Conservation (phyloP, 306 rosid genomes). For the Heteromeles arbutifolia region DNA sequence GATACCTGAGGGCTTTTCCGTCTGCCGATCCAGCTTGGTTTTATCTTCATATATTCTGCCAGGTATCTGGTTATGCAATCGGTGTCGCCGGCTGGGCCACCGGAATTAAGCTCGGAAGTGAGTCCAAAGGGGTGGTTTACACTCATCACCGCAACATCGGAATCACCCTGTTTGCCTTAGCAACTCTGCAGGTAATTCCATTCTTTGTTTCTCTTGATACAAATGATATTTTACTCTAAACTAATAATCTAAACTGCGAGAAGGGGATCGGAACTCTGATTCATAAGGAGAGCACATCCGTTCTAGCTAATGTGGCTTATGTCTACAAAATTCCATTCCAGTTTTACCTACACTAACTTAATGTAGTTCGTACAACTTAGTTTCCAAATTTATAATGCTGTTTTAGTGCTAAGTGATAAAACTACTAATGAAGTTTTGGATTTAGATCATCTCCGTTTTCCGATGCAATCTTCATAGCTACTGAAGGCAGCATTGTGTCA, state of each 20-base stretch:
- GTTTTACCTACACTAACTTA: not conserved
- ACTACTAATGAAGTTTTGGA: not conserved
- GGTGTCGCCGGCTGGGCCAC: slow-evolving; percentile 96
- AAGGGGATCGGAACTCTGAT: not conserved
- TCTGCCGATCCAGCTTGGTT: slow-evolving; percentile 92
- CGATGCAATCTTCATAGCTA: not conserved
- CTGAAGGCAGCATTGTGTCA: not conserved
- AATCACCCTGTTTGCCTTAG: slow-evolving; percentile 59
- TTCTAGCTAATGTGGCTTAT: not conserved
- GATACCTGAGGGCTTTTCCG: slow-evolving; percentile 59
- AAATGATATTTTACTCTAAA: not conserved
- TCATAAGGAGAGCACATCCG: not conserved
- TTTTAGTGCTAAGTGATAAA: not conserved
- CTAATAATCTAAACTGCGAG: not conserved
- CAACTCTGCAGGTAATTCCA: slow-evolving; percentile 61
- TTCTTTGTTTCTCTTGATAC: not conserved
- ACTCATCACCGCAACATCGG: slow-evolving; percentile 63
- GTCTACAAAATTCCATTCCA: not conserved
- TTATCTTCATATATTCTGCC: slow-evolving; percentile 70
- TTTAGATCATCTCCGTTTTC: not conserved
- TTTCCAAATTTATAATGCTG: not conserved
- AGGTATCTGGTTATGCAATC: slow-evolving; percentile 60
- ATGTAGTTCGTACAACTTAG: not conserved
- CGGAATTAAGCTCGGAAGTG: slow-evolving; percentile 75
- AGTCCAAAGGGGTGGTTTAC: slow-evolving; percentile 35